phyloP scores from a whole-genome alignment of 1,284 basidiomycete species.

The Neotropicomus parvogracilis region DNA sequence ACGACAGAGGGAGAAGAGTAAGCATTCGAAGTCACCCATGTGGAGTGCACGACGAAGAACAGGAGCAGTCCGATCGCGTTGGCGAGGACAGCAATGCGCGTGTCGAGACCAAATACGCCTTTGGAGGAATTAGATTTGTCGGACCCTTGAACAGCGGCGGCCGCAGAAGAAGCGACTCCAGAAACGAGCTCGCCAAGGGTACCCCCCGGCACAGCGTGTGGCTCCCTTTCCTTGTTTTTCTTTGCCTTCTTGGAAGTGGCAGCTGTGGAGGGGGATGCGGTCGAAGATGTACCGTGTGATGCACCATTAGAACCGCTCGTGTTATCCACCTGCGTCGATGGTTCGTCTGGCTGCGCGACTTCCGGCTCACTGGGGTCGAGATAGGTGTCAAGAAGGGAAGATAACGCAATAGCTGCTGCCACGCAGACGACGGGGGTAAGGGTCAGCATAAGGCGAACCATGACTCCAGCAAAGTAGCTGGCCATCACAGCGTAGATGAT shows the following conservation, averaged over 20 bases:
- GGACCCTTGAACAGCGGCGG: conserved; percentile 26
- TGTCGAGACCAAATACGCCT: conserved; percentile 86
- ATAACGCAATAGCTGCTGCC: conserved; percentile 86
- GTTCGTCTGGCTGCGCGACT: conserved; percentile 35
- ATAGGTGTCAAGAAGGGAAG: conserved; percentile 86
- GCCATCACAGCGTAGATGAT: conserved; percentile 97
- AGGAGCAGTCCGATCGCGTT: conserved; percentile 79
- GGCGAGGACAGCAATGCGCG: conserved; percentile 72
- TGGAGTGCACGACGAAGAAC: conserved; percentile 95
- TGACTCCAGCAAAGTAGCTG: conserved; percentile 98
- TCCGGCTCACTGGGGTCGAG: conserved; percentile 71
- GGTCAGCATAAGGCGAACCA: conserved; percentile 95
- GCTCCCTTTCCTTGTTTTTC: conserved; percentile 49
- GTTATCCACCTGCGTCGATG: conserved; percentile 19
- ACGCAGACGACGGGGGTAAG: conserved; percentile 93
- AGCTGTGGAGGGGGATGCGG: conserved; percentile 24
- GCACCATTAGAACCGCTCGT: conserved; percentile 30
- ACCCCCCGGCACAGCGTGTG: conserved; percentile 35
- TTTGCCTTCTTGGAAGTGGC: conserved; percentile 57
- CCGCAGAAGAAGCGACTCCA: conserved; percentile 38
- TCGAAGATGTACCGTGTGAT: conserved; percentile 29
- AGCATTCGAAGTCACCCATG: conserved; percentile 91
- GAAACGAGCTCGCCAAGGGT: conserved; percentile 42
- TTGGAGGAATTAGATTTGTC: conserved; percentile 28
- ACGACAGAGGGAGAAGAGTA: conserved; percentile 99